These are phyloP conservation scores for Coemansia sp. DNA, from an alignment of 192 early-diverging fungal species.

Conservation along the genomic window DNA sequence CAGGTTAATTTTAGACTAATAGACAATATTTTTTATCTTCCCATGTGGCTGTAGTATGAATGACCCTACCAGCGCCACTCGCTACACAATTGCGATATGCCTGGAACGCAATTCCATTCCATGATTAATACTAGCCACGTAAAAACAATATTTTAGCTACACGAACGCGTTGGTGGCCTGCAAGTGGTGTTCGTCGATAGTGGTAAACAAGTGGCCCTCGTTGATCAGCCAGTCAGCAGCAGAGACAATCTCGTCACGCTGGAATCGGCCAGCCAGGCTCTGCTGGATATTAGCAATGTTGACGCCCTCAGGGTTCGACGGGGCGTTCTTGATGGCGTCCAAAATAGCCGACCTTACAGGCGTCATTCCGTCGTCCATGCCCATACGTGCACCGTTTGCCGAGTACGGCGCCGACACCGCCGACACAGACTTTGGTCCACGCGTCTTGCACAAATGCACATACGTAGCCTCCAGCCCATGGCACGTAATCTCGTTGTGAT, in stretches of 20 bases:
- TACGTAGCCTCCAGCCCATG: constrained; percentile 71
- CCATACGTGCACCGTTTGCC: not conserved
- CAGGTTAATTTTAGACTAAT: too few relatives aligned
- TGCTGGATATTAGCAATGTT: constrained; percentile 47
- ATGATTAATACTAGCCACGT: too few relatives aligned
- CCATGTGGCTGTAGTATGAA: too few relatives aligned
- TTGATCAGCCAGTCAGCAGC: constrained; percentile 56
- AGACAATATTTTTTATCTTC: too few relatives aligned
- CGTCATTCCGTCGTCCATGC: constrained; percentile 14
- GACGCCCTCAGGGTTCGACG: constrained; percentile 47
- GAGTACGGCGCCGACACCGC: constrained; percentile 10
- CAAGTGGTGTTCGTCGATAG: constrained; percentile 67
- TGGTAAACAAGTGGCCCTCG: constrained; percentile 71
- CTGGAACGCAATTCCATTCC: too few relatives aligned
- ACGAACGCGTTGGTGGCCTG: constrained; percentile 31
- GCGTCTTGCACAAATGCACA: constrained; percentile 61
- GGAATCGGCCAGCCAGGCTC: constrained; percentile 36
- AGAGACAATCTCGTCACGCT: constrained; percentile 23
- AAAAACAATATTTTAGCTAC: not conserved
- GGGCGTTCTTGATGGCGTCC: constrained; percentile 17
- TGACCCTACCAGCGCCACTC: too few relatives aligned
- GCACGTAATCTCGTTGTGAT: constrained; percentile 76
- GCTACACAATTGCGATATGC: too few relatives aligned
- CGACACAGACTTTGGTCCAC: constrained; percentile 14
- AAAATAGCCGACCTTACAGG: constrained; percentile 29